Evolutionary conservation across 2,329 filamentous ascomycete genomes (phyloP).

Genomic region (Iodosphaeria phyllophila): DNA sequence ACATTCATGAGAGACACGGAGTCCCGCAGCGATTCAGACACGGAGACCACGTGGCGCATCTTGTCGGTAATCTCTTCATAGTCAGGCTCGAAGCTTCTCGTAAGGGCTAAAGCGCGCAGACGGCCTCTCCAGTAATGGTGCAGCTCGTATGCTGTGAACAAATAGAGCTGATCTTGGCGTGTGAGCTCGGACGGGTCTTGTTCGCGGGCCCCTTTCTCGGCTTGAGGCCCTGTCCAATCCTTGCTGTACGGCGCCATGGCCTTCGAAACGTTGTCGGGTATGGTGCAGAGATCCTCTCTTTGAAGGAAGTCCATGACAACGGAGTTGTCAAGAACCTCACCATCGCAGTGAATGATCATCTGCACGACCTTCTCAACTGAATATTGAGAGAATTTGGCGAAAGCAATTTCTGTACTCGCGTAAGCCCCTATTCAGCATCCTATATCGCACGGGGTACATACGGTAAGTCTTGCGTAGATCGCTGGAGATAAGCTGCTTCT

Average conservation of each 20-base stretch:
- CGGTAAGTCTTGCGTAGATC: slow-evolving; percentile 78
- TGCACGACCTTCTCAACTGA: slow-evolving; percentile 71
- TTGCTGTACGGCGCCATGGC: slow-evolving; percentile 89
- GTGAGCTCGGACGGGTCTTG: slow-evolving; percentile 78
- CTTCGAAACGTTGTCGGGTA: slow-evolving; percentile 80
- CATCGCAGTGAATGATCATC: slow-evolving; percentile 92
- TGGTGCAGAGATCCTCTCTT: slow-evolving; percentile 79
- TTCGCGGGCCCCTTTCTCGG: slow-evolving; percentile 59
- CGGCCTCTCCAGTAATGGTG: slow-evolving; percentile 98
- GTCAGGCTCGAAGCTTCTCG: slow-evolving; percentile 65
- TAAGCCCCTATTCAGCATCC: slow-evolving; percentile 11
- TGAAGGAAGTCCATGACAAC: slow-evolving; percentile 96
- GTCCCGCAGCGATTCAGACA: slow-evolving; percentile 78
- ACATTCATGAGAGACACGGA: slow-evolving; percentile 93
- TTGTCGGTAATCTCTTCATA: slow-evolving; percentile 84
- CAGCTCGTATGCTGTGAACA: slow-evolving; percentile 83
- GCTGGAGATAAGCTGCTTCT: slow-evolving; percentile 89
- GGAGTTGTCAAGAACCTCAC: slow-evolving; percentile 67
- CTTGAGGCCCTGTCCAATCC: slow-evolving; percentile 85
- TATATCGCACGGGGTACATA: slow-evolving; percentile 11
- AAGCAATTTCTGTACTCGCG: slow-evolving; percentile 48
- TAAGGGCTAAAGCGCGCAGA: slow-evolving; percentile 78
- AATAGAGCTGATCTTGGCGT: slow-evolving; percentile 84
- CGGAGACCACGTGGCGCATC: slow-evolving; percentile 66
- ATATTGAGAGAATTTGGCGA: slow-evolving; percentile 80